phyloP scores from a whole-genome alignment of 2,329 filamentous ascomycete species.

The Xylariaceae sp. region DNA sequence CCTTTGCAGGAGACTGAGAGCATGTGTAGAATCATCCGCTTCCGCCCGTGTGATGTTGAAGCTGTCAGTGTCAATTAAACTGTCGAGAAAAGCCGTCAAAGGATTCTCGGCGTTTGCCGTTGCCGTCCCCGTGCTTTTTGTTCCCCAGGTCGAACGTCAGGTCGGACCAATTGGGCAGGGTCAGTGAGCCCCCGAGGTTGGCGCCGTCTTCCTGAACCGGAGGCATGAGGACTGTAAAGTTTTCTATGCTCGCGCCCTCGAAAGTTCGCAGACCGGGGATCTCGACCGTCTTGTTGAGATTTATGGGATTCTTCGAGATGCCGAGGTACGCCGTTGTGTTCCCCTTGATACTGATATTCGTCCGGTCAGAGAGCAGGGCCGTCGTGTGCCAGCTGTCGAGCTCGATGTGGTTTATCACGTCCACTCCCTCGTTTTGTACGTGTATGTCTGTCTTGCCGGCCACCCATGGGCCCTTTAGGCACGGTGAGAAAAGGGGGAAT shows the following conservation, averaged over 20 bases:
- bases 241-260: constrained; percentile 12
- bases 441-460: constrained; percentile 27
- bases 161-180: constrained; percentile 16
- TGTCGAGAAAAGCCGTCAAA: too few relatives aligned
- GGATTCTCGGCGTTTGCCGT: constrained; percentile 36
- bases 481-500: constrained; percentile 28
- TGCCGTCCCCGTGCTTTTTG: too few relatives aligned
- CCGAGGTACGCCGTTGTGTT: constrained; percentile 30
- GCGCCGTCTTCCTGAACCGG: constrained; percentile 18
- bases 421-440: constrained; percentile 12
- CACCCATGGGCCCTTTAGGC: constrained; percentile 22
- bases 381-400: constrained; percentile 11
- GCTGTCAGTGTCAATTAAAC: too few relatives aligned
- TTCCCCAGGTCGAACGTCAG: constrained; percentile 23
- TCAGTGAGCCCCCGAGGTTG: constrained; percentile 18
- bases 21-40: too few relatives aligned
- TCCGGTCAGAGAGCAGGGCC: constrained; percentile 4
- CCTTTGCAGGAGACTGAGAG: too few relatives aligned
- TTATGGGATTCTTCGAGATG: constrained; percentile 28
- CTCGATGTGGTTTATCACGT: constrained; percentile 10
- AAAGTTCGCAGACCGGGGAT: constrained; percentile 18
- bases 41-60: too few relatives aligned
- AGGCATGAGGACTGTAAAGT: constrained; percentile 13
- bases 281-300: constrained; percentile 30
- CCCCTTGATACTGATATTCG: constrained; percentile 8